These are phyloP conservation scores for Cryphonectria japonica DNA, from an alignment of 2,329 filamentous ascomycete species.

Conservation along the genomic window DNA sequence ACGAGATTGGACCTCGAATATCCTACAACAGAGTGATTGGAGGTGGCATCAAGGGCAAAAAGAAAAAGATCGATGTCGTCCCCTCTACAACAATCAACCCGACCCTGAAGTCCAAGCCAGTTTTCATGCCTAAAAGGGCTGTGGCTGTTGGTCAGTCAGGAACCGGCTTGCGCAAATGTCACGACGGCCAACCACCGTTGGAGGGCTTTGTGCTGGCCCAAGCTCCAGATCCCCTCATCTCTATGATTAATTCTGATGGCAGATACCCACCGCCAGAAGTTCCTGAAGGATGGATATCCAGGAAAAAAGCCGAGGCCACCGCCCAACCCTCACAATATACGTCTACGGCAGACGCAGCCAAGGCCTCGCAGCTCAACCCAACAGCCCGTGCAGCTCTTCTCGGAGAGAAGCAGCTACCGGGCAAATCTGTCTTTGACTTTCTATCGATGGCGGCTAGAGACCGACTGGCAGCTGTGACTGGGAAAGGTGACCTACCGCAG, in stretches of 20 bases:
- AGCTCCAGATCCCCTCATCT: slow-evolving; percentile 51
- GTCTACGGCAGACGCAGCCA: slow-evolving; percentile 78
- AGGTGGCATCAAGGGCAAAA: slow-evolving; percentile 81
- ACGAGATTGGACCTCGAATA: slow-evolving; percentile 88
- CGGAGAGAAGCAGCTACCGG: slow-evolving; percentile 79
- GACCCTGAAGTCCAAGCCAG: slow-evolving; percentile 66
- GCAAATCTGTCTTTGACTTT: slow-evolving; percentile 96
- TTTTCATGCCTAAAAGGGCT: slow-evolving; percentile 75
- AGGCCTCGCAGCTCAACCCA: slow-evolving; percentile 74
- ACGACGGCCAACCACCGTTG: slow-evolving; percentile 80
- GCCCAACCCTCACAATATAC: slow-evolving; percentile 48
- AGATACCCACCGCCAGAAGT: slow-evolving; percentile 69
- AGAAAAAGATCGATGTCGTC: slow-evolving; percentile 59
- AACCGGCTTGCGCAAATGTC: slow-evolving; percentile 68
- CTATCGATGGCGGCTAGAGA: slow-evolving; percentile 78
- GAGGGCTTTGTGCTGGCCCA: slow-evolving; percentile 77
- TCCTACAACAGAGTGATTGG: slow-evolving; percentile 83
- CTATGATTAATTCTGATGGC: slow-evolving; percentile 44
- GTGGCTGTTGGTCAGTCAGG: slow-evolving; percentile 40
- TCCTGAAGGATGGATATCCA: slow-evolving; percentile 74
- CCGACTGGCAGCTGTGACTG: slow-evolving; percentile 74
- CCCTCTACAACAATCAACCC: slow-evolving; percentile 63
- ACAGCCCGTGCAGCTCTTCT: slow-evolving; percentile 77
- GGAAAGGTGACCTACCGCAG: slow-evolving; percentile 75
- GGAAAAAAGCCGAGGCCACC: slow-evolving; percentile 47